Percentiles rank a stretch among this genome's conserved stretches.
Evolutionary conservation across 2,329 filamentous ascomycete genomes (phyloP).

Genomic region (Juglanconis juglandina): DNA sequence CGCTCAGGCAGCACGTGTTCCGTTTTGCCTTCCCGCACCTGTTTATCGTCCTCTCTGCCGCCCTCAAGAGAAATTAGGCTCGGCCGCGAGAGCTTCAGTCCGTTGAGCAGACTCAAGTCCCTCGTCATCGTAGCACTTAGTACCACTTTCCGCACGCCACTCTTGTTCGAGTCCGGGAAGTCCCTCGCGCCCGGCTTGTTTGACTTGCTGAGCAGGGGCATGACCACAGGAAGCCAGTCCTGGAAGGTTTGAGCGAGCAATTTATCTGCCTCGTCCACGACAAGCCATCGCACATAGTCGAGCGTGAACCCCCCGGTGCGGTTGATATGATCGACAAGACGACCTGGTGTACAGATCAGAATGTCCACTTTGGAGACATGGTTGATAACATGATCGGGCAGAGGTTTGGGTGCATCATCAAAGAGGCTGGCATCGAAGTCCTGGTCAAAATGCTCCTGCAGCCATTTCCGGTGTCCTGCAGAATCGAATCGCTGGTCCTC

Average conservation of each 20-base stretch:
- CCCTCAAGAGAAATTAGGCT: conserved; percentile 73
- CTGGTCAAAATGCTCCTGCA: conserved; percentile 36
- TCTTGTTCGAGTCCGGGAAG: conserved; percentile 49
- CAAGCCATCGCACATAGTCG: conserved; percentile 76
- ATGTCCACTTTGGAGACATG: conserved; percentile 77
- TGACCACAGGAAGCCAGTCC: conserved; percentile 76
- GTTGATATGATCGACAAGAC: conserved; percentile 85
- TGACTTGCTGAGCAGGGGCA: conserved; percentile 52
- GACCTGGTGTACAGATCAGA: conserved; percentile 85
- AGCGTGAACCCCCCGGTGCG: conserved; percentile 79
- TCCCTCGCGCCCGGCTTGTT: conserved; percentile 48
- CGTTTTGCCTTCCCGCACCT: conserved; percentile 37
- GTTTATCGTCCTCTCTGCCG: conserved; percentile 28
- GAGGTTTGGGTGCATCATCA: conserved; percentile 32
- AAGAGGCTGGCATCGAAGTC: conserved; percentile 37
- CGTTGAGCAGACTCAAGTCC: conserved; percentile 75
- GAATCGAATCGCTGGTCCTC: conserved; percentile 61
- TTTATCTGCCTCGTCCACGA: conserved; percentile 93
- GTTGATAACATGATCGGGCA: conserved; percentile 61
- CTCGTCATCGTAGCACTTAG: conserved; percentile 90
- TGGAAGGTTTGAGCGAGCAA: conserved; percentile 89
- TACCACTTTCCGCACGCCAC: conserved; percentile 72
- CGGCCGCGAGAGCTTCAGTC: conserved; percentile 69
- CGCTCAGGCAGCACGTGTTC: conserved; percentile 57
- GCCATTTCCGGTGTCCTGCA: conserved; percentile 43